Conservation (phyloP, 352 stramenopile species). For the Thalassiosira exigua region DNA sequence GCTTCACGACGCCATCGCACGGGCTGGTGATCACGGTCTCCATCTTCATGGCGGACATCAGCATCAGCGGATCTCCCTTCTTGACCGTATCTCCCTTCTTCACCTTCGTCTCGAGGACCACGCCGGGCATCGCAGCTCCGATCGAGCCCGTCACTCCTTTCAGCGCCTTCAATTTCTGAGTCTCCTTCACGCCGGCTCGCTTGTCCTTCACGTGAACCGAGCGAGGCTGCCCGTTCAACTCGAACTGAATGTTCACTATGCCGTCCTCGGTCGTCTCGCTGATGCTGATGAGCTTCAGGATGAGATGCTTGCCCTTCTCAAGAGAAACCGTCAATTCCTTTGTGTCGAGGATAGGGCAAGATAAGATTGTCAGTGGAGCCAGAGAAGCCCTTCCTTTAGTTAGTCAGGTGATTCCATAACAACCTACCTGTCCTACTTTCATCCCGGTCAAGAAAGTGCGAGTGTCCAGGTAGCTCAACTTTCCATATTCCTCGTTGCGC, state of each 20-base stretch:
- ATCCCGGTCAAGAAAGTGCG: conserved; percentile 84
- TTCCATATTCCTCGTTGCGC: conserved; percentile 74
- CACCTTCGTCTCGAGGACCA: conserved; percentile 50
- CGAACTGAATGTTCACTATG: conserved; percentile 94
- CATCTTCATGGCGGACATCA: conserved; percentile 65
- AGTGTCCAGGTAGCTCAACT: conserved; percentile 77
- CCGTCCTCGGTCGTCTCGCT: conserved; percentile 85
- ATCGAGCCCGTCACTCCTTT: conserved; percentile 87
- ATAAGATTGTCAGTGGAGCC: too few species aligned
- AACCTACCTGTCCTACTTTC: conserved; percentile 79
- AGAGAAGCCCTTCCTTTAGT: too few species aligned
- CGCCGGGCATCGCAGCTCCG: conserved; percentile 76
- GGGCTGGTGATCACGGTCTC: conserved; percentile 60
- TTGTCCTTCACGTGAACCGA: conserved; percentile 93
- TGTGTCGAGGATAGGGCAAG: too few species aligned
- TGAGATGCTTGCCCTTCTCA: conserved; percentile 96
- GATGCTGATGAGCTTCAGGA: conserved; percentile 92
- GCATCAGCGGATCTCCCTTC: conserved; percentile 44
- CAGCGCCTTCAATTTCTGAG: conserved; percentile 89
- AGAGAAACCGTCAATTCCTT: conserved; percentile 88
- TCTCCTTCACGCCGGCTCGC: conserved; percentile 78
- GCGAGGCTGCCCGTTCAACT: conserved; percentile 93
- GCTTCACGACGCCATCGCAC: conserved; percentile 48
- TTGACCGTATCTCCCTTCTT: conserved; percentile 53
- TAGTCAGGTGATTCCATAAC: too few species aligned